A percentile compares a stretch with the other conserved stretches of the same genome.
phyloP scores from a whole-genome alignment of 2,329 filamentous ascomycete species.

The Acrodontium crateriforme region DNA sequence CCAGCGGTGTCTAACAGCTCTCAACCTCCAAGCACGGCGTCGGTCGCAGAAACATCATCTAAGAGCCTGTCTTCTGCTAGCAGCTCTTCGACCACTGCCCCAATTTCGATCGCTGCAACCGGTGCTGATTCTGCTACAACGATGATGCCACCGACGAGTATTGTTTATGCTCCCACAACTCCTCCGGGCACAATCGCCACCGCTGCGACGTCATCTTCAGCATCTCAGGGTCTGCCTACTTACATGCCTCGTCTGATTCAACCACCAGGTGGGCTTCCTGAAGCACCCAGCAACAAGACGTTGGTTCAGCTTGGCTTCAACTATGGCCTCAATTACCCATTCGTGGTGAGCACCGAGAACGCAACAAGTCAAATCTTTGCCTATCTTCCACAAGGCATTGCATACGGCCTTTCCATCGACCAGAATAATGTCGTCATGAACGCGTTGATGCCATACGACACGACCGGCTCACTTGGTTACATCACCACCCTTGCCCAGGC shows the following conservation, averaged over 20 bases:
- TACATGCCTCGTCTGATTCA: conserved; percentile 62
- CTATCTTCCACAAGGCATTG: conserved; percentile 58
- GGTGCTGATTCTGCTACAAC: conserved; percentile 32
- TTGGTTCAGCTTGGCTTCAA: conserved; percentile 77
- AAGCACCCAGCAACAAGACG: conserved; percentile 47
- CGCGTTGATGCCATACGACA: conserved; percentile 65
- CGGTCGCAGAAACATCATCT: conserved; percentile 4
- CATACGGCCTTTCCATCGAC: conserved; percentile 43
- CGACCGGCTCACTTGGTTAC: conserved; percentile 53
- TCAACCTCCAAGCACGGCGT: conserved; percentile 5
- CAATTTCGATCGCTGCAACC: conserved; percentile 31
- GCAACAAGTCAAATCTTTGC: conserved; percentile 77
- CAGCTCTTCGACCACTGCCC: conserved; percentile 18
- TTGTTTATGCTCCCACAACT: conserved; percentile 42
- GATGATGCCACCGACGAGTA: conserved; percentile 45
- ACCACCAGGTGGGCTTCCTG: conserved; percentile 46
- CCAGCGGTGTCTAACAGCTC: conserved; percentile 2
- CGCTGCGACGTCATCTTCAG: conserved; percentile 29
- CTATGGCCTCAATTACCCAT: conserved; percentile 67
- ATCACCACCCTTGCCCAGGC: conserved; percentile 61
- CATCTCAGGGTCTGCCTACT: conserved; percentile 44
- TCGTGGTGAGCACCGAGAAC: conserved; percentile 57
- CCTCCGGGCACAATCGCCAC: conserved; percentile 5
- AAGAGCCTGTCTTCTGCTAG: conserved; percentile 7
- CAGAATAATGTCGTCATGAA: conserved; percentile 48